phyloP scores from a whole-genome alignment of 2,329 filamentous ascomycete genomes.

The Parasarocladium wereldwijsianum region DNA sequence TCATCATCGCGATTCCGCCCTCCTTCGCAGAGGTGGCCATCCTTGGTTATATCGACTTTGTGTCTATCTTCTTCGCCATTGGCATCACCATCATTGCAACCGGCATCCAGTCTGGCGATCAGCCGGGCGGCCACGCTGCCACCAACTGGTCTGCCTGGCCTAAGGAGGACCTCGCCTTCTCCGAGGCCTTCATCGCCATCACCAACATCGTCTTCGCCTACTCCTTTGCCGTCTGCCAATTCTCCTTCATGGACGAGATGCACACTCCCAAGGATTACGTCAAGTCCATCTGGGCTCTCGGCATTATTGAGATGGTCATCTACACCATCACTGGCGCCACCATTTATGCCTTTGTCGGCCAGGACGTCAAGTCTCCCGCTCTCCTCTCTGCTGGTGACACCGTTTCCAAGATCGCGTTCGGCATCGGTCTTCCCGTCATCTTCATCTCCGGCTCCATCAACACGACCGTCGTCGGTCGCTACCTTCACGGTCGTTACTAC shows the following conservation, averaged over 20 bases:
- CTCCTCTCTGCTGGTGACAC: conserved; percentile 46
- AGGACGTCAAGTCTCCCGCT: conserved; percentile 48
- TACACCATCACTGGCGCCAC: conserved; percentile 54
- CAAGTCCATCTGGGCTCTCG: conserved; percentile 46
- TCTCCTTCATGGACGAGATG: conserved; percentile 40
- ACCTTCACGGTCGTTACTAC: conserved; percentile 30
- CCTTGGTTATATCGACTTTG: conserved; percentile 39
- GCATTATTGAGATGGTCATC: conserved; percentile 45
- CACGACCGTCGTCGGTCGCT: conserved; percentile 29
- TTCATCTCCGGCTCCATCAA: conserved; percentile 62
- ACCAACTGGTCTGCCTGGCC: conserved; percentile 31
- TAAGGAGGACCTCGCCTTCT: conserved; percentile 28
- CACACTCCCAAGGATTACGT: conserved; percentile 29
- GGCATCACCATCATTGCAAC: conserved; percentile 53
- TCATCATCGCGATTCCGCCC: conserved; percentile 29
- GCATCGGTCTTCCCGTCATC: conserved; percentile 57
- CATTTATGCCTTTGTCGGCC: conserved; percentile 55
- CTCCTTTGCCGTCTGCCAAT: conserved; percentile 37
- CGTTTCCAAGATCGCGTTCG: conserved; percentile 54
- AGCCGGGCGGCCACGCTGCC: conserved; percentile 15
- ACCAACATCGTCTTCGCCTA: conserved; percentile 61
- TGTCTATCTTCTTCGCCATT: conserved; percentile 48
- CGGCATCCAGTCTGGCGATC: conserved; percentile 26
- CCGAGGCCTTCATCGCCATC: conserved; percentile 43
- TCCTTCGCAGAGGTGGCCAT: conserved; percentile 34